Percentiles rank a stretch among this genome's conserved stretches.
phyloP scores from a whole-genome alignment of 1,284 basidiomycete species.

The Stygiomarasmius scandens region DNA sequence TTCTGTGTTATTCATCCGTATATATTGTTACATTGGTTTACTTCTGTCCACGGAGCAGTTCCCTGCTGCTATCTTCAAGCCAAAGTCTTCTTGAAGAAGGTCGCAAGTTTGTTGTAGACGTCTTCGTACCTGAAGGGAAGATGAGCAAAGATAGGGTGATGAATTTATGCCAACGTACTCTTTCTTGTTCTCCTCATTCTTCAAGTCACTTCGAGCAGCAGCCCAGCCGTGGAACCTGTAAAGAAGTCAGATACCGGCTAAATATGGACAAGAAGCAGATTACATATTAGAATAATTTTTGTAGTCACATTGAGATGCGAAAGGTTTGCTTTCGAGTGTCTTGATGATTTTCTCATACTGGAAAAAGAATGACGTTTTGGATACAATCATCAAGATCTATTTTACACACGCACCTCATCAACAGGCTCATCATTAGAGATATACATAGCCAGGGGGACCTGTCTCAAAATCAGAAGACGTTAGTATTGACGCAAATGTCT shows the following conservation, averaged over 20 bases:
- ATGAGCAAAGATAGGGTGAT: conserved; percentile 8
- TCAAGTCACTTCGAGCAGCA: conserved; percentile 68
- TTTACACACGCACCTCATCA: conserved; percentile 55
- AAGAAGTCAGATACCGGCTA: not conserved
- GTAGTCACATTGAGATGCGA: conserved; percentile 55
- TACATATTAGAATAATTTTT: conserved; percentile 58
- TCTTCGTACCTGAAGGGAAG: conserved; percentile 52
- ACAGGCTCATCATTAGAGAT: conserved; percentile 62
- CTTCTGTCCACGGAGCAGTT: not conserved
- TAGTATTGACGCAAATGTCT: not conserved
- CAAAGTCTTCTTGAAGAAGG: conserved; percentile 48
- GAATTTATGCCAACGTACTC: conserved; percentile 43
- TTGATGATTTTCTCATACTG: conserved; percentile 58
- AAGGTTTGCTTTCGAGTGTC: conserved; percentile 51
- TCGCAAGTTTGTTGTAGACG: conserved; percentile 57
- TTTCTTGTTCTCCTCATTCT: conserved; percentile 64
- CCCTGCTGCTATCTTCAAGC: conserved; percentile 9
- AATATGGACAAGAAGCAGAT: conserved; percentile 11
- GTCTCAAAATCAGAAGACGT: not conserved
- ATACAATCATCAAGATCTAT: not conserved
- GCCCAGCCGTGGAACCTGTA: conserved; percentile 72
- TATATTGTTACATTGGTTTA: not conserved
- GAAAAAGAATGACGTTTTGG: not conserved
- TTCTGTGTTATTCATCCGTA: not conserved
- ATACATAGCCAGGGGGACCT: conserved; percentile 56